phyloP scores from a whole-genome alignment of 2,329 filamentous ascomycete species.

The Canariomyces notabilis region DNA sequence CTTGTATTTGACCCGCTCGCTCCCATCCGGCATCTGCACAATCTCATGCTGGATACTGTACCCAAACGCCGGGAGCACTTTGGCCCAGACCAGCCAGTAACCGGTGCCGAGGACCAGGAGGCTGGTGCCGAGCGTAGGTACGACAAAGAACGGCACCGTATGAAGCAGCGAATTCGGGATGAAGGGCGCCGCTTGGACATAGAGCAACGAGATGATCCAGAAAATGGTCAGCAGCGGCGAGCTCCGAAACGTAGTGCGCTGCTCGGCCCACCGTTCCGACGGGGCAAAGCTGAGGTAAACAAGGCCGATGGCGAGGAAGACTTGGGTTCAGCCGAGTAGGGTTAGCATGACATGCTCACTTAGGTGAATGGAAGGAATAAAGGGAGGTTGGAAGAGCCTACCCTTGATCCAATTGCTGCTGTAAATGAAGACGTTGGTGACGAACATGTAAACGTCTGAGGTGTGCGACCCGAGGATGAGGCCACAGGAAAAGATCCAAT shows the following conservation, averaged over 20 bases:
- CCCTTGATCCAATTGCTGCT: slow-evolving; percentile 32
- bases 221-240: slow-evolving; percentile 28
- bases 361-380: not conserved
- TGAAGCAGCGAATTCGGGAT: slow-evolving; percentile 23
- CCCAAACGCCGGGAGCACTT: slow-evolving; percentile 27
- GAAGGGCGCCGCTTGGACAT: slow-evolving; percentile 26
- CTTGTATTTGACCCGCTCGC: slow-evolving; percentile 30
- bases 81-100: slow-evolving; percentile 28
- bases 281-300: slow-evolving; percentile 29
- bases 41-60: slow-evolving; percentile 31
- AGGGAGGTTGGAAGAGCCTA: not conserved
- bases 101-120: slow-evolving; percentile 24
- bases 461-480: slow-evolving; percentile 29
- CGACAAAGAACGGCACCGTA: slow-evolving; percentile 27
- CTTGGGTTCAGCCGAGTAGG: slow-evolving; percentile 9
- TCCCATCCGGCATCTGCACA: slow-evolving; percentile 29
- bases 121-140: slow-evolving; percentile 33
- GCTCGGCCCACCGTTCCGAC: slow-evolving; percentile 26
- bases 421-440: slow-evolving; percentile 32
- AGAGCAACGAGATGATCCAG: slow-evolving; percentile 29
- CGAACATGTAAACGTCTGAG: slow-evolving; percentile 29
- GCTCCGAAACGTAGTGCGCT: slow-evolving; percentile 28
- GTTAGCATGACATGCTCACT: not conserved
- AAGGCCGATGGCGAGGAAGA: slow-evolving; percentile 27
- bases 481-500: slow-evolving; percentile 31